Evolutionary conservation across 1,284 basidiomycete species (phyloP), one percentile per base, ranked within the genome.

Genomic region (Thelephora terrestris): DNA sequence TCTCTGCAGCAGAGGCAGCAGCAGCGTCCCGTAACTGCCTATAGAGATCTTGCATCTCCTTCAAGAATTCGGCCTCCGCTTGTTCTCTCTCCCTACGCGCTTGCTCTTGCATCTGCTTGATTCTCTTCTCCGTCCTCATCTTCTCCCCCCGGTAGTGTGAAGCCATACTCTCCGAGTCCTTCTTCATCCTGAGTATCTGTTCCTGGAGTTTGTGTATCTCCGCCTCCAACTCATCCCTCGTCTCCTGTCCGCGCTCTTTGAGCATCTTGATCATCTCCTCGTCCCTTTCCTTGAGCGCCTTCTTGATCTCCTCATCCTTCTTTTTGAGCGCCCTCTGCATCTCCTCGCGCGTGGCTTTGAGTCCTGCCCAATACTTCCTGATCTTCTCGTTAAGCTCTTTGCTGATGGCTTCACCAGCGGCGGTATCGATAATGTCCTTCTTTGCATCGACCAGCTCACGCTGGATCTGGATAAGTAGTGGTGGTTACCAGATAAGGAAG

Each of bases 381-480:
- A 25, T 39, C 49, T 53, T 18, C 51, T 50, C 34, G 12, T 12
- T 36, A 36, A 38, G 37, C 20, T 38, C 17, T 46, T 52, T 55
- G 25, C 9, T 27, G 25, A 27, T 27, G 25, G 25, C 25, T 27
- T 27, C 10, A 3, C 47, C 54, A 29, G 51, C 50, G 10, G 12
- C 50, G 14, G 48, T 50, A 9, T 55, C 25, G 9, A 27, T n/a
- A 24, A 57, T 52, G n/a, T 46, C 47, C 36, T 50, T 53, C 7
- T 43, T 14, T 42, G 56, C 54, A 21, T 57, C 54, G 34, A 57
- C 51, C 16, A 57, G 47, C 46, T 57, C 56, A 9, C 32, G 23
- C 43, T 57, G 56, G 37, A 57, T 52, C 4, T 43, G 52, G 21
- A 57, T 27, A 7, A 42, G n/a, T n/a, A n/a, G n/a, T n/a, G n/a